Conservation (phyloP, 2,329 filamentous ascomycete genomes). For the Diplodia corticola region DNA sequence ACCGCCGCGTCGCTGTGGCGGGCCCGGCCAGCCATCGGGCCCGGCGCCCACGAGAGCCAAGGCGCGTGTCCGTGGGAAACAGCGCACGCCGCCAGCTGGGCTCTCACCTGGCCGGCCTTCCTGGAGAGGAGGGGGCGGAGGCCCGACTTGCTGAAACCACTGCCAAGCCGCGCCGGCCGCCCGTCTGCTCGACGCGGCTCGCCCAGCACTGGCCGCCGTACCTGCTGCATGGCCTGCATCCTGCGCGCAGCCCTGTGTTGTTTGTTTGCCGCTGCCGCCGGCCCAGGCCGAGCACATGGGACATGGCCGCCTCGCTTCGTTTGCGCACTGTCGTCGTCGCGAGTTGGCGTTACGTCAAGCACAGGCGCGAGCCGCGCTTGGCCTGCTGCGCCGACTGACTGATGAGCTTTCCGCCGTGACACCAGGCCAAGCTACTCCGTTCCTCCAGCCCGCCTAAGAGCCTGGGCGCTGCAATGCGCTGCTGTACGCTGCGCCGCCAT, state of each 20-base stretch:
- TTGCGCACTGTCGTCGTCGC: neutral
- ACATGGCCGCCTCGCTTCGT: neutral
- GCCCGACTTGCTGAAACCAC: constrained; percentile 7
- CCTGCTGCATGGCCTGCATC: neutral
- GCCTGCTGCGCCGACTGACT: neutral
- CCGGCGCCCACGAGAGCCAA: neutral
- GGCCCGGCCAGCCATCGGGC: neutral
- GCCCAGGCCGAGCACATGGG: neutral
- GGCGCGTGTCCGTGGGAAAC: neutral
- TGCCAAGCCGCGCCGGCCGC: constrained; percentile 1
- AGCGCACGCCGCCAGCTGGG: no score
- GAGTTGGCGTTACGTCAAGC: constrained; percentile 19
- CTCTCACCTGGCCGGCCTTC: no score
- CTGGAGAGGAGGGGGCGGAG: neutral
- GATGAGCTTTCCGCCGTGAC: neutral
- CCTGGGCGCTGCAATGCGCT: neutral
- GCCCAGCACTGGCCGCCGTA: neutral
- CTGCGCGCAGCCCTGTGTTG: neutral
- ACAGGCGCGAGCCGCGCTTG: constrained; percentile 10
- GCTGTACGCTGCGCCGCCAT: no score
- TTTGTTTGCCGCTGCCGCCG: neutral
- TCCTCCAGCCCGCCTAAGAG: neutral
- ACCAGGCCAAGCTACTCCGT: neutral
- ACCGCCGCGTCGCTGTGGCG: neutral
- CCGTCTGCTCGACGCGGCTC: neutral